A percentile compares a stretch with the other conserved stretches of the same genome.
Conservation (phyloP, 306 rosid genomes). For the Cucumis hystrix region DNA sequence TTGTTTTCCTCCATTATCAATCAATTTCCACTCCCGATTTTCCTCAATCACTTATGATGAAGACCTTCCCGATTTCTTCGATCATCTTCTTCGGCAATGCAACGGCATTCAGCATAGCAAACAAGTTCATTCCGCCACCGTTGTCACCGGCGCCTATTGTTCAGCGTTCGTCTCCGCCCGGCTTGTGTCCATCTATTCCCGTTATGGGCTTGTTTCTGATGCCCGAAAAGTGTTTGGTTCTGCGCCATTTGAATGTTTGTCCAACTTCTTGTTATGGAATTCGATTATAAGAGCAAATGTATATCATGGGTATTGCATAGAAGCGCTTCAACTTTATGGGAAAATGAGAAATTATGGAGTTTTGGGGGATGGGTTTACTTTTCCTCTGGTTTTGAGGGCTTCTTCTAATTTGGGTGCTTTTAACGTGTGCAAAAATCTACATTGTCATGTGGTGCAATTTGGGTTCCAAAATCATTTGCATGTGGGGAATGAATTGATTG, state of each 20-base stretch:
- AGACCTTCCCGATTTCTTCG: constrained; percentile 32
- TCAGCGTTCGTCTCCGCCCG: constrained; percentile 48
- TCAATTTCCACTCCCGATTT: neutral
- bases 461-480: constrained; percentile 56
- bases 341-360: constrained; percentile 52
- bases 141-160: constrained; percentile 16
- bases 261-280: constrained; percentile 50
- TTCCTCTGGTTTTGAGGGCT: constrained; percentile 50
- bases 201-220: constrained; percentile 23
- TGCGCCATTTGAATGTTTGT: constrained; percentile 16
- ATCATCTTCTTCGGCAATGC: constrained; percentile 27
- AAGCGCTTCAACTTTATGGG: constrained; percentile 30
- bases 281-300: constrained; percentile 68
- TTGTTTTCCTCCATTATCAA: constrained; percentile 6
- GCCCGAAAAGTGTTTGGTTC: constrained; percentile 39
- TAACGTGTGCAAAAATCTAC: constrained; percentile 32
- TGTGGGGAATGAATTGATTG: constrained; percentile 47
- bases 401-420: constrained; percentile 19
- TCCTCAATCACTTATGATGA: constrained; percentile 7
- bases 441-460: constrained; percentile 40
- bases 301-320: constrained; percentile 27
- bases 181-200: constrained; percentile 37
- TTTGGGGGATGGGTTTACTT: constrained; percentile 63
- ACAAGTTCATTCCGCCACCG: constrained; percentile 43
- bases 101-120: constrained; percentile 26